Conservation (phyloP, 2,329 filamentous ascomycete species). For the Scytalidium sp. region DNA sequence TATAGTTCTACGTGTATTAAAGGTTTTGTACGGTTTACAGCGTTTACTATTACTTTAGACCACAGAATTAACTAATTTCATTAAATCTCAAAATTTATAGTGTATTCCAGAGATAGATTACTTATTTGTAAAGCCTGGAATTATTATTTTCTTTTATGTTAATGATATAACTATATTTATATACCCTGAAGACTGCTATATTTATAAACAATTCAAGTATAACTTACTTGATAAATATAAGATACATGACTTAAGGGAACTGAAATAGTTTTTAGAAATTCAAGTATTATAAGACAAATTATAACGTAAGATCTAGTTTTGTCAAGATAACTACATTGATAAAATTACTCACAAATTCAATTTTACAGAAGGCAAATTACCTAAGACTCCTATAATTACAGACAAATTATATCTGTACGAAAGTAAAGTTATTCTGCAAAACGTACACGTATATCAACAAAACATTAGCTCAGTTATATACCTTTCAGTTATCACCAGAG, state of each 20-base stretch:
- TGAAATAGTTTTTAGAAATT: no score
- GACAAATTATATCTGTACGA: not conserved
- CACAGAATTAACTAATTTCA: constrained; percentile 14
- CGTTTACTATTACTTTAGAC: constrained; percentile 25
- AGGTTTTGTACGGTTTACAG: constrained; percentile 29
- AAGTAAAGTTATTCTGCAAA: not conserved
- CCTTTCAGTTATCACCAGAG: constrained; percentile 3
- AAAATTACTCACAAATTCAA: constrained; percentile 15
- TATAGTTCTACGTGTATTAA: constrained; percentile 17
- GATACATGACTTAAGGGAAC: constrained; percentile 22
- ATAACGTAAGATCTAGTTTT: constrained; percentile 10
- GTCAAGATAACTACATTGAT: constrained; percentile 20
- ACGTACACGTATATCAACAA: no score
- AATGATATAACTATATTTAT: no score
- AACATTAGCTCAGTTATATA: no score
- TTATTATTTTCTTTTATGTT: constrained; percentile 15
- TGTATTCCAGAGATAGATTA: constrained; percentile 7
- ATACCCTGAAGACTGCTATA: constrained; percentile 24
- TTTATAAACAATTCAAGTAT: constrained; percentile 18
- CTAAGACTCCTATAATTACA: constrained; percentile 13
- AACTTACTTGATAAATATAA: constrained; percentile 16
- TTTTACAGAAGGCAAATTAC: no score
- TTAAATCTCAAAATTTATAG: constrained; percentile 14
- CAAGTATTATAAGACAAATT: constrained; percentile 13
- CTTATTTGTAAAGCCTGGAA: constrained; percentile 12